Conservation (phyloP, 805 yeast species). For the Yamadazyma paraphyllophila region DNA sequence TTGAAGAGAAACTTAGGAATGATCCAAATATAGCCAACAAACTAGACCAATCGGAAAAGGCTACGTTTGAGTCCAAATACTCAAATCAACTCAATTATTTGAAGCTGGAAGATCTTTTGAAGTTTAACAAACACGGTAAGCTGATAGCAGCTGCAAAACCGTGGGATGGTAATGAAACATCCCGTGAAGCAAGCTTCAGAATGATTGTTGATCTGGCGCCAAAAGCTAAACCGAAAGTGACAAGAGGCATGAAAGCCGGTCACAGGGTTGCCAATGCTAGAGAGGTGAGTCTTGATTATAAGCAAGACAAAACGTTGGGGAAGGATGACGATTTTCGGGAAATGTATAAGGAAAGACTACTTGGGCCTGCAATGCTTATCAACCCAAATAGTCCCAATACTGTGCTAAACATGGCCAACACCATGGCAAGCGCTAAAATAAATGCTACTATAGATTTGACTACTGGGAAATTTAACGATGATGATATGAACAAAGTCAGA, state of each 20-base stretch:
- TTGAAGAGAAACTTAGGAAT: constrained; percentile 22
- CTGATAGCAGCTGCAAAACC: constrained; percentile 26
- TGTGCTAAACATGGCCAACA: constrained; percentile 52
- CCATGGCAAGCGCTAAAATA: constrained; percentile 73
- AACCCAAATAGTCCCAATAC: constrained; percentile 40
- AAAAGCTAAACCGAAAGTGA: constrained; percentile 19
- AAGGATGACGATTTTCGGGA: constrained; percentile 54
- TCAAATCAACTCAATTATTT: constrained; percentile 17
- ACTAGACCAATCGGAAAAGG: constrained; percentile 8
- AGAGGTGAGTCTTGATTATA: constrained; percentile 65
- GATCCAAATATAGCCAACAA: constrained; percentile 7
- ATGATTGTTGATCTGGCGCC: constrained; percentile 35
- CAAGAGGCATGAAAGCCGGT: constrained; percentile 18
- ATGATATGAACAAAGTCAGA: constrained; percentile 44
- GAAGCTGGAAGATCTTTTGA: constrained; percentile 30
- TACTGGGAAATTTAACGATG: constrained; percentile 67
- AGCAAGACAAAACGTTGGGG: constrained; percentile 22
- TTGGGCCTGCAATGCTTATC: constrained; percentile 54
- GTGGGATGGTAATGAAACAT: constrained; percentile 33
- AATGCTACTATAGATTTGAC: constrained; percentile 61
- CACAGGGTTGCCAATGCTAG: constrained; percentile 52
- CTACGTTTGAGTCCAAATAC: constrained; percentile 6
- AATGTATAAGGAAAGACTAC: constrained; percentile 59
- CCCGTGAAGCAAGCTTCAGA: constrained; percentile 25
- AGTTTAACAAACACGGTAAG: constrained; percentile 29